Evolutionary conservation across 495 filamentous ascomycete genomes (phyloP).

Genomic region (Tuber melanosporum): DNA sequence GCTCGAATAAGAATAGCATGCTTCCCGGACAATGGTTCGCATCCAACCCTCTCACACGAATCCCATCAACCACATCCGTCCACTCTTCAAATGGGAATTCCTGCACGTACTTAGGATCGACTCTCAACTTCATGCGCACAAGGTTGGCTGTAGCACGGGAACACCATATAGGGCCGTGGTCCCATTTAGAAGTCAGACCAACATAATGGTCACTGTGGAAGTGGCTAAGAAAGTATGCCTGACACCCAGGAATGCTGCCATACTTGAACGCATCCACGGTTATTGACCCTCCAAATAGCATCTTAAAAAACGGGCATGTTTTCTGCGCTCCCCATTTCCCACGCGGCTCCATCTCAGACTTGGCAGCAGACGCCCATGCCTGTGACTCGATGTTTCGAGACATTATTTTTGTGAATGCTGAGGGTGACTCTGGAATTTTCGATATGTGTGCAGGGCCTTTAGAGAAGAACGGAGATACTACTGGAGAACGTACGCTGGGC

Average conservation of each 20-base stretch:
- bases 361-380: constrained; percentile 82
- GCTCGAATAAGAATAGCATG: constrained; percentile 89
- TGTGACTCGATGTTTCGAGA: constrained; percentile 78
- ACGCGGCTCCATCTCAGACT: constrained; percentile 65
- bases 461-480: constrained; percentile 52
- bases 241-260: constrained; percentile 81
- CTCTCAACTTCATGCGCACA: constrained; percentile 74
- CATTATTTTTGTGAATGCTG: constrained; percentile 90
- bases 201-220: constrained; percentile 98
- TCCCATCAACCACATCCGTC: constrained; percentile 61
- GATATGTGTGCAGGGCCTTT: constrained; percentile 62
- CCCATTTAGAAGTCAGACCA: constrained; percentile 79
- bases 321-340: constrained; percentile 86
- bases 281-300: constrained; percentile 82
- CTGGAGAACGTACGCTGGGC: constrained; percentile 33
- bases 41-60: constrained; percentile 85
- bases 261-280: constrained; percentile 96
- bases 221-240: constrained; percentile 94
- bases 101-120: constrained; percentile 78
- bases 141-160: constrained; percentile 86
- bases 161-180: constrained; percentile 93
- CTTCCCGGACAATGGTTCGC: constrained; percentile 97
- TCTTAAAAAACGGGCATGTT: constrained; percentile 97
- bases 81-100: constrained; percentile 80
- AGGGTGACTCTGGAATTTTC: constrained; percentile 59